phyloP scores from a whole-genome alignment of 2,329 filamentous ascomycete genomes.

The Tolypocladium capitatum region DNA sequence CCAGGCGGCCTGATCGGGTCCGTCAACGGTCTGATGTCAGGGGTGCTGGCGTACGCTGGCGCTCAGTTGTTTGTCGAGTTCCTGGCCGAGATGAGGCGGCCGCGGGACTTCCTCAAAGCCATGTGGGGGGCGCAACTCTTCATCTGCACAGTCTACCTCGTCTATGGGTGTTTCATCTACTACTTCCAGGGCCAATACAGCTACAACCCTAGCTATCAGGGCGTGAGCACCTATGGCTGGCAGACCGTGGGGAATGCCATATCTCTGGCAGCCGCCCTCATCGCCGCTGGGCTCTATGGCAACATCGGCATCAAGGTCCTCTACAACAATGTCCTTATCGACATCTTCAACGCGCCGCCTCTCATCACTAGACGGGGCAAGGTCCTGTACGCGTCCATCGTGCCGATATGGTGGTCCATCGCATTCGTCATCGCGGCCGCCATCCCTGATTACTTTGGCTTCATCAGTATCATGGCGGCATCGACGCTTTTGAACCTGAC shows the following conservation, averaged over 20 bases:
- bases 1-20: conserved; percentile 22
- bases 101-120: conserved; percentile 29
- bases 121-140: conserved; percentile 27
- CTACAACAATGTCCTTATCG: conserved; percentile 38
- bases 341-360: conserved; percentile 33
- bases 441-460: conserved; percentile 36
- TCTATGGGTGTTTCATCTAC: conserved; percentile 24
- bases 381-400: conserved; percentile 31
- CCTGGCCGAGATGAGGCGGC: conserved; percentile 35
- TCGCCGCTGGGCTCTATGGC: conserved; percentile 35
- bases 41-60: conserved; percentile 45
- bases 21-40: conserved; percentile 13
- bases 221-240: conserved; percentile 25
- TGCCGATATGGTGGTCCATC: conserved; percentile 43
- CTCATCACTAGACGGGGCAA: conserved; percentile 35
- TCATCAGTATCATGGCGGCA: conserved; percentile 36
- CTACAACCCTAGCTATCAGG: conserved; percentile 29
- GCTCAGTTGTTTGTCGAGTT: conserved; percentile 45
- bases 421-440: conserved; percentile 42
- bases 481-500: conserved; percentile 44
- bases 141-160: conserved; percentile 27
- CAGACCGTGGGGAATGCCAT: conserved; percentile 33
- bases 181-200: conserved; percentile 33
- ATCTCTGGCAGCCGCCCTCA: conserved; percentile 26
- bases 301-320: conserved; percentile 42